phyloP scores from a whole-genome alignment of 768 basidiomycete genomes.

The Lactarius psammicola region DNA sequence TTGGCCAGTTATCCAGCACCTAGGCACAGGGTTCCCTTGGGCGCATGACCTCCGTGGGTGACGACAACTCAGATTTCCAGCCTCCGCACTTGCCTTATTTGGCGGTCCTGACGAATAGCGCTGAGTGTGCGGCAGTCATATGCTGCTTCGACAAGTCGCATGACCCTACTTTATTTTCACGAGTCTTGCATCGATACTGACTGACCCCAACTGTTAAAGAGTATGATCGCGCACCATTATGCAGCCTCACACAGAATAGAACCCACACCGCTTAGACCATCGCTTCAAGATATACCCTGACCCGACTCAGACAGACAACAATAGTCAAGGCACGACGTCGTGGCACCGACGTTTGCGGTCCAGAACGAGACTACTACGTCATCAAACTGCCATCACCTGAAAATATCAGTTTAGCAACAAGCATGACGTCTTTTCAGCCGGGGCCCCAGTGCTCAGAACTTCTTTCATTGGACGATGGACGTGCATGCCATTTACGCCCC shows the following conservation, averaged over 20 bases:
- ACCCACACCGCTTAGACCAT: background rate
- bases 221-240: background rate
- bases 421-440: background rate
- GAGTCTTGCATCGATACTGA: background rate
- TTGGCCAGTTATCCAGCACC: background rate
- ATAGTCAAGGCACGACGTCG: background rate
- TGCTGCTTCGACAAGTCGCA: background rate
- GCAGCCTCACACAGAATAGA: background rate
- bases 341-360: background rate
- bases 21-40: background rate
- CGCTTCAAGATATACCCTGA: background rate
- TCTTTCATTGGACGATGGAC: background rate
- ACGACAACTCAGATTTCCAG: background rate
- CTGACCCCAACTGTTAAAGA: background rate
- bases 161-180: background rate
- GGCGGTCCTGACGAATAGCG: background rate
- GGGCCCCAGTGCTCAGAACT: background rate
- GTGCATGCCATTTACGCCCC: background rate
- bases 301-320: background rate
- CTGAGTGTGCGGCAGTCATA: background rate
- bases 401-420: background rate
- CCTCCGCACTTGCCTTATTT: constrained; percentile 1
- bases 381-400: background rate
- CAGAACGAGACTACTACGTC: background rate
- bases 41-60: background rate